Conservation (phyloP, 257 asterid genomes). For the Schizonepeta tenuifolia region DNA sequence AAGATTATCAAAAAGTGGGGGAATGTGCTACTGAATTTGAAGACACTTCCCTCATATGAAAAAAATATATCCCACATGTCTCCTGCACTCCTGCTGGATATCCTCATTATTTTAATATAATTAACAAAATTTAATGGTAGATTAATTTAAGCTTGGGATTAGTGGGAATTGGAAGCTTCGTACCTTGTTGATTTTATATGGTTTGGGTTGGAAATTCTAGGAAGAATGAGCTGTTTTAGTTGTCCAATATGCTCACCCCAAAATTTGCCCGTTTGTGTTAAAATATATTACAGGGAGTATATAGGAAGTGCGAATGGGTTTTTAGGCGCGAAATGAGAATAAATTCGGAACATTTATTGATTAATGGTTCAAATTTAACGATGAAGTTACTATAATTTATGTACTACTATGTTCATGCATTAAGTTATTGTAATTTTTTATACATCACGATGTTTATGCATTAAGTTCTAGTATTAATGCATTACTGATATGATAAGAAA, state of each 20-base stretch:
- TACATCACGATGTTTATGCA: no score
- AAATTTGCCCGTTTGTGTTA: constrained; percentile 10
- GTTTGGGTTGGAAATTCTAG: constrained; percentile 36
- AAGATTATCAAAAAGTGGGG: constrained; percentile 23
- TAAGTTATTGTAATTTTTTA: no score
- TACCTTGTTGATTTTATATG: constrained; percentile 32
- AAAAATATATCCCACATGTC: constrained; percentile 37
- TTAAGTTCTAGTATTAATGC: no score
- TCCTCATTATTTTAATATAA: constrained; percentile 29
- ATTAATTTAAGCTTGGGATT: constrained; percentile 21
- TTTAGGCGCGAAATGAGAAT: no score
- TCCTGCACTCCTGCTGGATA: constrained; percentile 42
- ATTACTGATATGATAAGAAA: no score
- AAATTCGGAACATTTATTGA: no score
- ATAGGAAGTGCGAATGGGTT: no score
- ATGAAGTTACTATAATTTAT: no score
- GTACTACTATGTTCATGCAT: no score
- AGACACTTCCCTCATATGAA: constrained; percentile 47
- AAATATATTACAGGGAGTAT: no score
- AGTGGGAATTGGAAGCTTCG: constrained; percentile 45
- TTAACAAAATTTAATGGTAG: constrained; percentile 12
- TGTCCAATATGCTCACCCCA: constrained; percentile 38
- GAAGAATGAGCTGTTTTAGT: constrained; percentile 44
- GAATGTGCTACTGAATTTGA: constrained; percentile 42
- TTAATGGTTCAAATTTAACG: no score